Evolutionary conservation across 139 green algal species (phyloP).

Genomic region (Coelastrella sp.): DNA sequence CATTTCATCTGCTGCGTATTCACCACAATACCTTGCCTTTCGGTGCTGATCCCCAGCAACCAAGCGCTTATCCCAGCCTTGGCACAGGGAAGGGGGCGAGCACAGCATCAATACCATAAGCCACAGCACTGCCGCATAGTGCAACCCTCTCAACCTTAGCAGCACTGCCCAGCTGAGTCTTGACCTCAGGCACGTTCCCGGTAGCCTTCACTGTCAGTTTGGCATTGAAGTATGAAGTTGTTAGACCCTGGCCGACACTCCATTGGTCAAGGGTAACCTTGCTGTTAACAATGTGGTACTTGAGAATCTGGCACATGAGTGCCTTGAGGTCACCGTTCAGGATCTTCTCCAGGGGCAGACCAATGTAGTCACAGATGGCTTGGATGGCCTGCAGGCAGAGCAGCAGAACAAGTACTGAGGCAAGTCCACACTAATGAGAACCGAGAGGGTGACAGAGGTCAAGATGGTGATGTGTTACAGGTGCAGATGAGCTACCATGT

Average conservation of each 20-base stretch:
- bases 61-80: conserved; percentile 4
- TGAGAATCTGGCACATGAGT: conserved; percentile 37
- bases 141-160: conserved; percentile 3
- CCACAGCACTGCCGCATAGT: conserved; percentile 11
- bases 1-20: not conserved
- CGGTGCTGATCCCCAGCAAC: not conserved
- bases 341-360: conserved; percentile 10
- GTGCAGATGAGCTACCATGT: too few relatives aligned
- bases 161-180: not conserved
- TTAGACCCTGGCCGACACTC: not conserved
- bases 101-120: conserved; percentile 19
- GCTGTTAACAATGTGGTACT: conserved; percentile 28
- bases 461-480: too few relatives aligned
- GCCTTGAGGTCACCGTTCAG: conserved; percentile 2
- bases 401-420: not conserved
- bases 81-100: conserved; percentile 31
- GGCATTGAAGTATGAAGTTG: not conserved
- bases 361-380: not conserved
- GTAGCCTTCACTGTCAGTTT: not conserved
- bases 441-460: too few relatives aligned
- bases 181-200: not conserved
- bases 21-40: not conserved
- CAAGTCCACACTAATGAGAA: too few relatives aligned
- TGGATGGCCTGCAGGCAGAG: conserved; percentile 24
- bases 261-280: conserved; percentile 4